These are phyloP conservation scores for Leishmania lainsoni DNA, from an alignment of 208 protist species.

Conservation along the genomic window DNA sequence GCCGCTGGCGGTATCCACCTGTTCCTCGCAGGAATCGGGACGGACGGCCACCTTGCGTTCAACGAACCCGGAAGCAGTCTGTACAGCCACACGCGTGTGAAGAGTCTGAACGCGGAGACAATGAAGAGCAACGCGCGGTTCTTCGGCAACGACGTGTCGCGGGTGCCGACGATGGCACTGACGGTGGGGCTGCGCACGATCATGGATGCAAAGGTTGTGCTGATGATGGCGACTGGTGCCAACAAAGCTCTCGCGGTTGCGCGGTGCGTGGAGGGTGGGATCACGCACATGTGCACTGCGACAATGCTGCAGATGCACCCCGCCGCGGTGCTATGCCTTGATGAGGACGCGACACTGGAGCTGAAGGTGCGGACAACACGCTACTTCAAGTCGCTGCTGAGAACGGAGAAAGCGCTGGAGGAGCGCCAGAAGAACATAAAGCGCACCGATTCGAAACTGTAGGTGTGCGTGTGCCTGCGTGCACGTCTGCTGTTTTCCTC, in stretches of 20 bases:
- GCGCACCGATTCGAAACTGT: slow-evolving; percentile 39
- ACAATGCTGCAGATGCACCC: slow-evolving; percentile 91
- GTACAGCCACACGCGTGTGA: slow-evolving; percentile 85
- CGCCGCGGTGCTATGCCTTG: slow-evolving; percentile 87
- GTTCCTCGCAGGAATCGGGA: slow-evolving; percentile 95
- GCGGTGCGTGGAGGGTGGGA: slow-evolving; percentile 89
- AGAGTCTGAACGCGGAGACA: slow-evolving; percentile 95
- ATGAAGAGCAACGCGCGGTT: slow-evolving; percentile 94
- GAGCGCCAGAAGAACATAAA: slow-evolving; percentile 55
- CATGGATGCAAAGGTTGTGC: slow-evolving; percentile 81
- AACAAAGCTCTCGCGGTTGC: slow-evolving; percentile 89
- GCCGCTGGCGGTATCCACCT: slow-evolving; percentile 91
- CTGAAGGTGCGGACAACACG: slow-evolving; percentile 93
- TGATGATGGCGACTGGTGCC: slow-evolving; percentile 93
- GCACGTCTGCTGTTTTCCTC: background rate
- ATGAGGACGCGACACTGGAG: slow-evolving; percentile 92
- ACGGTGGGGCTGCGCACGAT: slow-evolving; percentile 96
- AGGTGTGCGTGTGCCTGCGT: slow-evolving; percentile 4
- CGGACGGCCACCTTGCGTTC: slow-evolving; percentile 95
- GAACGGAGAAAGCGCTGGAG: slow-evolving; percentile 64
- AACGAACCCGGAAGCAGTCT: slow-evolving; percentile 96
- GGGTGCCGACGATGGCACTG: slow-evolving; percentile 94
- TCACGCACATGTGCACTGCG: slow-evolving; percentile 94
- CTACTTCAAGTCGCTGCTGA: slow-evolving; percentile 92
- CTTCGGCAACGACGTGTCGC: slow-evolving; percentile 88